phyloP scores from a whole-genome alignment of 768 basidiomycete species.

The Boletus vinaceobasis region DNA sequence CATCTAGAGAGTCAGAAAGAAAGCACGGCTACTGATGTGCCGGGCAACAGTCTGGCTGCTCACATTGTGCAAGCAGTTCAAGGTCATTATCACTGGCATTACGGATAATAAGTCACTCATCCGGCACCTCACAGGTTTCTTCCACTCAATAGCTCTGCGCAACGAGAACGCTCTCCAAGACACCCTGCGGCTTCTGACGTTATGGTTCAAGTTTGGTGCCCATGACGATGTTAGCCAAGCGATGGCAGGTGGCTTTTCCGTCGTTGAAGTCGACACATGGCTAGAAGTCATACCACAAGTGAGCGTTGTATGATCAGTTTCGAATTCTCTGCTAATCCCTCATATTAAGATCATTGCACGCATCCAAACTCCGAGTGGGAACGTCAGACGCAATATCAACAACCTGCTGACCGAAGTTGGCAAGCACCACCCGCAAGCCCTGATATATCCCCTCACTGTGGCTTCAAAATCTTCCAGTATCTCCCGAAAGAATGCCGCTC shows the following conservation, averaged over 20 bases:
- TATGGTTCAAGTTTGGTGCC: conserved; percentile 98
- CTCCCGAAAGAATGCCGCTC: conserved; percentile 77
- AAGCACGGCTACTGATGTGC: conserved; percentile 52
- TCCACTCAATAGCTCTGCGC: conserved; percentile 88
- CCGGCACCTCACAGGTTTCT: conserved; percentile 62
- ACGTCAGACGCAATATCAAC: conserved; percentile 87
- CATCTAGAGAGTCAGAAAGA: conserved; percentile 69
- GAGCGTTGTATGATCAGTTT: conserved; percentile 9
- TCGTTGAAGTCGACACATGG: conserved; percentile 96
- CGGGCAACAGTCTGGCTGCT: conserved; percentile 61
- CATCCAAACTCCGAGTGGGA: conserved; percentile 88
- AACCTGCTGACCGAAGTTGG: conserved; percentile 88
- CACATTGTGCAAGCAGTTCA: conserved; percentile 93
- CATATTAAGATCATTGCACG: conserved; percentile 85
- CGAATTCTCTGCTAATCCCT: not conserved
- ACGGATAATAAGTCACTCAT: conserved; percentile 11
- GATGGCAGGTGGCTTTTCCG: conserved; percentile 81
- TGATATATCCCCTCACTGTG: conserved; percentile 94
- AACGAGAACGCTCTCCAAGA: conserved; percentile 93
- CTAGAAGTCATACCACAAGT: conserved; percentile 98
- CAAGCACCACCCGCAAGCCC: conserved; percentile 93
- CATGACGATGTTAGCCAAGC: conserved; percentile 87
- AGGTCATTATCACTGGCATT: conserved; percentile 42
- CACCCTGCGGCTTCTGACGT: conserved; percentile 83
- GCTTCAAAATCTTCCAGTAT: conserved; percentile 93